Evolutionary conservation across 495 filamentous ascomycete genomes (phyloP).

Genomic region (Aspergillus mulundensis): DNA sequence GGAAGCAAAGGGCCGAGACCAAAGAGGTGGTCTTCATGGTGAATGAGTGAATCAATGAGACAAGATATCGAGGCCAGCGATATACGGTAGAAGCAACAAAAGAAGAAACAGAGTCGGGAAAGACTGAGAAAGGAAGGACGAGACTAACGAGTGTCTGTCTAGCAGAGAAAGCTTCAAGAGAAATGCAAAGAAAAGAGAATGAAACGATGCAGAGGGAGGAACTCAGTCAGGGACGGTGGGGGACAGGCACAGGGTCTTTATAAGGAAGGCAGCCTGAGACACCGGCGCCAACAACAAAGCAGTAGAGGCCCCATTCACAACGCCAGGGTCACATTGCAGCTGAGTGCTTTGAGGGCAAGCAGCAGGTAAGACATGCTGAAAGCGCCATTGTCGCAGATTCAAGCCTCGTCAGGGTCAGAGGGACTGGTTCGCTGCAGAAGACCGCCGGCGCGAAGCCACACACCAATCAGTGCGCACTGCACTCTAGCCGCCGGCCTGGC

Average conservation of each 20-base stretch:
- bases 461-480: slow-evolving; percentile 7
- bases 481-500: slow-evolving; percentile 1
- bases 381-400: slow-evolving; percentile 16
- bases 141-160: slow-evolving; percentile 11
- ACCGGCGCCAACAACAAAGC: slow-evolving; percentile 7
- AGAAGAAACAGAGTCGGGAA: slow-evolving; percentile 9
- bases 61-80: slow-evolving; percentile 7
- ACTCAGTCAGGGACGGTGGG: not conserved
- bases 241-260: slow-evolving; percentile 1
- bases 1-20: slow-evolving; percentile 27
- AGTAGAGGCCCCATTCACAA: not conserved
- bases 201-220: slow-evolving; percentile 18
- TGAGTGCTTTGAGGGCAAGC: not conserved
- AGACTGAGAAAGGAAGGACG: slow-evolving; percentile 4
- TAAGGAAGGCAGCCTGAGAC: slow-evolving; percentile 1
- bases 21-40: slow-evolving; percentile 27
- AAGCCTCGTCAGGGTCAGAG: not conserved
- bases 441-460: slow-evolving; percentile 11
- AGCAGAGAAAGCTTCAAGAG: not conserved
- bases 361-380: slow-evolving; percentile 15
- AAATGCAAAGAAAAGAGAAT: slow-evolving; percentile 27
- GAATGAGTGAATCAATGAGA: slow-evolving; percentile 7
- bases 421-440: slow-evolving; percentile 8
- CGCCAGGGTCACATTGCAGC: not conserved
- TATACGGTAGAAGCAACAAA: not conserved